Evolutionary conservation across 306 rosid species (phyloP).

Genomic region (Cicer chorassanicum): DNA sequence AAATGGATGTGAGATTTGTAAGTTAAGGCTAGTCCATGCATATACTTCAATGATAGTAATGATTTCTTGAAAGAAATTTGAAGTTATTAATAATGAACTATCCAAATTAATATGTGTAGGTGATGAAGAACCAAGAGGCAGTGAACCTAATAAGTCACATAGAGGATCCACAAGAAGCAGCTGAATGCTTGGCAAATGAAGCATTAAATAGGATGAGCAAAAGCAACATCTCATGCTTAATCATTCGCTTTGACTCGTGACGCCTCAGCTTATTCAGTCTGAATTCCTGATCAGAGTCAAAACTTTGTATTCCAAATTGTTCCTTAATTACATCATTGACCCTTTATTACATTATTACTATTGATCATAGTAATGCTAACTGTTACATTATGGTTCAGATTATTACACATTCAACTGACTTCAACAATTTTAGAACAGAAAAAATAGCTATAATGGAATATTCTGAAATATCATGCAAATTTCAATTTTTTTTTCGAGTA

Average conservation of each 20-base stretch:
- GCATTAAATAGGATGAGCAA: conserved; percentile 80
- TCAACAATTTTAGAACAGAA: background rate
- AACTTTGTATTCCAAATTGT: conserved; percentile 1
- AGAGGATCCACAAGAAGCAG: conserved; percentile 82
- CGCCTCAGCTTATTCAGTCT: background rate
- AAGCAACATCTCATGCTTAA: conserved; percentile 75
- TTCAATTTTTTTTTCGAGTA: background rate
- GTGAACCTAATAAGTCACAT: conserved; percentile 78
- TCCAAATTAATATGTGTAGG: conserved; percentile 49
- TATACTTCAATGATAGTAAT: background rate
- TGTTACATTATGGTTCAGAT: background rate
- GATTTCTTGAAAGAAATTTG: background rate
- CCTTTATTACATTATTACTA: background rate
- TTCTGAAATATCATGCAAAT: background rate
- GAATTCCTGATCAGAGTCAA: conserved; percentile 3
- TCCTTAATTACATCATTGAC: conserved; percentile 4
- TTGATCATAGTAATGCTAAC: background rate
- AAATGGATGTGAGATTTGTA: background rate
- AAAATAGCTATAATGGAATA: conserved; percentile 1
- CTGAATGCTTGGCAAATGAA: conserved; percentile 81
- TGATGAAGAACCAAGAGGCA: conserved; percentile 87
- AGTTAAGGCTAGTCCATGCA: background rate
- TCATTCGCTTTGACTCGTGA: conserved; percentile 76
- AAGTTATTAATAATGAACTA: conserved; percentile 12
- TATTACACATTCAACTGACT: background rate